Evolutionary conservation across 306 rosid genomes (phyloP), one percentile per base, ranked within the genome.

Genomic region (Mucuna pruriens): DNA sequence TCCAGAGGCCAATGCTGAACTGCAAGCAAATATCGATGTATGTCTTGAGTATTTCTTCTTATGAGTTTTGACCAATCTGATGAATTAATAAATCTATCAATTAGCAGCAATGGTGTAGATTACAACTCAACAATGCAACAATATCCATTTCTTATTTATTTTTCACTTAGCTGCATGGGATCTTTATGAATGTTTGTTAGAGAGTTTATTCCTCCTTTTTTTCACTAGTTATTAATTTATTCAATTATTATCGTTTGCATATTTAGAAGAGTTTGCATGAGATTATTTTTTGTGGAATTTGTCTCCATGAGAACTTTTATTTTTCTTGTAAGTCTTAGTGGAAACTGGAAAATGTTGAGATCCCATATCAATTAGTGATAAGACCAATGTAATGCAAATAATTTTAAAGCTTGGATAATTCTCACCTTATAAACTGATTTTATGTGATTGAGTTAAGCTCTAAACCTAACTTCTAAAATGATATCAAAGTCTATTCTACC

Each of bases 1-100:
- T 82, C 98, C 91, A 68, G 98, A 92, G 73, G 99, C 97, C 63
- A 90, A 96, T 84, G 98, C 99, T 26, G 99, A 96, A 86, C 90
- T 93, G 85, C 99, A 93, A 85, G 90, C 90, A 79, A 96, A 96
- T 76, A 90, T 96, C 62, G 99, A 96, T 83, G 99, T 96, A 92
- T 61, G 91, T 76, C 70, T 54, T 76, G 7, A 46, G 17, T 16
- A 34, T 83, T 60, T 78, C 17, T 10, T 64, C 52, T 60, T 75
- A 66, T 71, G 13, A 63, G 25, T 77, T 77, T 73, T 48, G 45
- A 16, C 17, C 31, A 31, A 57, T 54, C 10, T 60, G 15, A 15
- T 0, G 10, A 60, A 25, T 57, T 31, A 63, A 15, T 26, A 65
- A 51, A 23, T 40, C 45, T 20, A 17, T 49, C 76, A 19, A 17